These are phyloP conservation scores for Lepidium sativum DNA, from an alignment of 345 rosid species.

Conservation along the genomic window DNA sequence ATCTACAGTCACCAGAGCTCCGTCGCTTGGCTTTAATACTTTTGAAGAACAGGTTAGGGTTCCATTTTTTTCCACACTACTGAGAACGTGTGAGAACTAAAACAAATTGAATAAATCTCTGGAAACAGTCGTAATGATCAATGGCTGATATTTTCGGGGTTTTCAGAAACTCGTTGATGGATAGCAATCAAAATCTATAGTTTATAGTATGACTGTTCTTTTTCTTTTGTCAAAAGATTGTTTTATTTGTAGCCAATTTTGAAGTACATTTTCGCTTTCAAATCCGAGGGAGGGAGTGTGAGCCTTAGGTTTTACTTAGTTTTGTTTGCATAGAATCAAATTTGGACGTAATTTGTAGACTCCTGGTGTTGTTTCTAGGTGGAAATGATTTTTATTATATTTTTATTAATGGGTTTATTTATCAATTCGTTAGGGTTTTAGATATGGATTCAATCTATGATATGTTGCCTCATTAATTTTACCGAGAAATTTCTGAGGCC, in stretches of 20 bases:
- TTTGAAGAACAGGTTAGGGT: conserved; percentile 9
- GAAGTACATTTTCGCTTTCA: not conserved
- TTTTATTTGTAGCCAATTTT: not conserved
- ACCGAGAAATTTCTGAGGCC: no score
- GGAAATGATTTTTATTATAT: not conserved
- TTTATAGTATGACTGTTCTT: not conserved
- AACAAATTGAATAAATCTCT: not conserved
- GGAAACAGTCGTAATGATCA: not conserved
- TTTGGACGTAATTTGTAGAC: not conserved
- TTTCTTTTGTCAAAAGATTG: no score
- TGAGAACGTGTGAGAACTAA: not conserved
- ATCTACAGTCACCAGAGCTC: not conserved
- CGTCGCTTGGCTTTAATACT: not conserved
- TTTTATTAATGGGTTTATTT: not conserved
- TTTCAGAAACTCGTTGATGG: not conserved
- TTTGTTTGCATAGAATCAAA: not conserved
- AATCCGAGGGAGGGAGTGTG: not conserved
- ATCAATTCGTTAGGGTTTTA: conserved; percentile 12
- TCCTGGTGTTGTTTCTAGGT: not conserved
- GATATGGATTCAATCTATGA: not conserved
- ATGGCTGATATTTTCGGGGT: not conserved
- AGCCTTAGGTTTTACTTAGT: not conserved
- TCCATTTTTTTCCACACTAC: not conserved
- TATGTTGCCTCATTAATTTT: not conserved
- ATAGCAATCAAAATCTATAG: not conserved